phyloP scores from a whole-genome alignment of 2,329 filamentous ascomycete species.

The Claviceps digitariae region DNA sequence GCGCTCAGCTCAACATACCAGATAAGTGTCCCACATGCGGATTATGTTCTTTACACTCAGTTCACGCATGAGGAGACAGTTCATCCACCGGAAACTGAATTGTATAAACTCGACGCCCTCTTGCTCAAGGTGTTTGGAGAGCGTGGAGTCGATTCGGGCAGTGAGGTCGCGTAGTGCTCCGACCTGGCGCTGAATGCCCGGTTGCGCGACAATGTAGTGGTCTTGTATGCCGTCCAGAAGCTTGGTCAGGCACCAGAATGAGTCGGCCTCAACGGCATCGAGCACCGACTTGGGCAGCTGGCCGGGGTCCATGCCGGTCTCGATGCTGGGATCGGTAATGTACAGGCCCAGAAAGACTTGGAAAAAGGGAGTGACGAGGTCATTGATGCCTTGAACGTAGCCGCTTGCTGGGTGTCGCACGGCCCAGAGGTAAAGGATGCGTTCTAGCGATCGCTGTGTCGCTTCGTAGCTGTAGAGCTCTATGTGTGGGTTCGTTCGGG shows the following conservation, averaged over 20 bases:
- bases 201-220: slow-evolving; percentile 96
- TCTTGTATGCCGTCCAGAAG: slow-evolving; percentile 97
- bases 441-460: slow-evolving; percentile 84
- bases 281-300: slow-evolving; percentile 82
- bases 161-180: slow-evolving; percentile 79
- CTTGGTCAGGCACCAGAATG: slow-evolving; percentile 97
- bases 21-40: slow-evolving; percentile 98
- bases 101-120: slow-evolving; percentile 98
- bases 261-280: slow-evolving; percentile 93
- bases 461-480: slow-evolving; percentile 92
- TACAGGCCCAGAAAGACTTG: slow-evolving; percentile 93
- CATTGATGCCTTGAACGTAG: slow-evolving; percentile 98
- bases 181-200: slow-evolving; percentile 91
- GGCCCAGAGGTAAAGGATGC: slow-evolving; percentile 94
- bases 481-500: slow-evolving; percentile 89
- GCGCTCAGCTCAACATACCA: slow-evolving; percentile 53
- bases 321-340: slow-evolving; percentile 85
- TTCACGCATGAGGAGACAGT: slow-evolving; percentile 94
- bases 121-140: slow-evolving; percentile 79
- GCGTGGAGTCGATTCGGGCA: slow-evolving; percentile 67
- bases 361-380: slow-evolving; percentile 94
- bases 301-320: slow-evolving; percentile 91
- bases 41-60: slow-evolving; percentile 94
- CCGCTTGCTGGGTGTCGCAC: slow-evolving; percentile 94
- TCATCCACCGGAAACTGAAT: slow-evolving; percentile 99